Percentiles rank a stretch among this genome's conserved stretches.
Evolutionary conservation across 805 yeast species (phyloP).

Genomic region (Ogataea paradorogensis): DNA sequence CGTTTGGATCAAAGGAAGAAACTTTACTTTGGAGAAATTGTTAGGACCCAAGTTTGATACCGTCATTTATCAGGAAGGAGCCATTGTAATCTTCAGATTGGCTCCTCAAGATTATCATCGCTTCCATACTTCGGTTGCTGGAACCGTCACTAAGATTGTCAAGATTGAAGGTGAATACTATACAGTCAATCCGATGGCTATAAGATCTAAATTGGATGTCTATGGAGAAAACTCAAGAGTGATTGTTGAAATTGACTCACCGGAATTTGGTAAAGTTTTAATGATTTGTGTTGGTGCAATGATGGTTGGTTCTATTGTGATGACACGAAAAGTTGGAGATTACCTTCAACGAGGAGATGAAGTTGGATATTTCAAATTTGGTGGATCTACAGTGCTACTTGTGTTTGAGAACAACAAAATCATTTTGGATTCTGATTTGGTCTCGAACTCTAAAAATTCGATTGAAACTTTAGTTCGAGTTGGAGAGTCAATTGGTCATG

Average conservation of each 20-base stretch:
- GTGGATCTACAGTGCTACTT: slow-evolving; percentile 83
- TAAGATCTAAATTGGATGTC: slow-evolving; percentile 82
- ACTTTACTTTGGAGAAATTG: slow-evolving; percentile 65
- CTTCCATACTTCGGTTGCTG: slow-evolving; percentile 85
- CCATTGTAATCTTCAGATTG: slow-evolving; percentile 76
- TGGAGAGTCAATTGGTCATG: slow-evolving; percentile 90
- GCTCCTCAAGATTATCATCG: slow-evolving; percentile 98
- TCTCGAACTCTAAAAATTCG: slow-evolving; percentile 60
- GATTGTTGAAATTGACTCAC: slow-evolving; percentile 71
- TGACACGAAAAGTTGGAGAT: slow-evolving; percentile 64
- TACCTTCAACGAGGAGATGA: slow-evolving; percentile 69
- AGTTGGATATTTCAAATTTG: slow-evolving; percentile 92
- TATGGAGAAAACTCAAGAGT: slow-evolving; percentile 88
- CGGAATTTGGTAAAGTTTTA: slow-evolving; percentile 72
- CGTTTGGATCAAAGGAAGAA: slow-evolving; percentile 87
- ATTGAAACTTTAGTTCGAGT: slow-evolving; percentile 84
- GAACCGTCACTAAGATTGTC: slow-evolving; percentile 61
- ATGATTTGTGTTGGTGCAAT: slow-evolving; percentile 91
- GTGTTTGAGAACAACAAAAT: slow-evolving; percentile 53
- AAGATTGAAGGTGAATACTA: slow-evolving; percentile 86
- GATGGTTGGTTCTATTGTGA: slow-evolving; percentile 93
- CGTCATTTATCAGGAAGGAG: slow-evolving; percentile 45
- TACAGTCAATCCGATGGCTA: slow-evolving; percentile 97
- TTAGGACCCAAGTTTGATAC: slow-evolving; percentile 35
- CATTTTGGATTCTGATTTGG: slow-evolving; percentile 70